A percentile compares a stretch with the other conserved stretches of the same genome.
Evolutionary conservation across 163 green algal genomes (phyloP).

Genomic region (Botryococcus braunii): DNA sequence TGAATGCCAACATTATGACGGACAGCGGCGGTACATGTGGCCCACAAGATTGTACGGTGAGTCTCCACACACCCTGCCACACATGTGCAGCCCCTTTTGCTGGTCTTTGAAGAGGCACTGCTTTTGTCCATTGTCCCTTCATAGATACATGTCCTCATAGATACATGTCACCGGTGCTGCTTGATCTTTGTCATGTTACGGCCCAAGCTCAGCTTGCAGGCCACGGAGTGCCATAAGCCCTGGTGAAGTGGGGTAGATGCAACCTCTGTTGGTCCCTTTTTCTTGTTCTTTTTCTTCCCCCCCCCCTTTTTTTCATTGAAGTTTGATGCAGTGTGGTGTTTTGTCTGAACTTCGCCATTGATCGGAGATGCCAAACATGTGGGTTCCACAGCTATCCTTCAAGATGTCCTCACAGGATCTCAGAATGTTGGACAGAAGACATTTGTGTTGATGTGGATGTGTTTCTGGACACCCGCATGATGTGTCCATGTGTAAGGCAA

Average conservation of each 20-base stretch:
- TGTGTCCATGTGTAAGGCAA: too few relatives aligned
- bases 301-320: too few relatives aligned
- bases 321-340: too few relatives aligned
- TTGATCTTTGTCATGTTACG: neutral
- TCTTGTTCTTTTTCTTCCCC: too few relatives aligned
- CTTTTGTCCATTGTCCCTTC: neutral
- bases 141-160: neutral
- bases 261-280: too few relatives aligned
- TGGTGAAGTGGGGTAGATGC: neutral
- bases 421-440: too few relatives aligned
- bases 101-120: neutral
- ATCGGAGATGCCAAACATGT: too few relatives aligned
- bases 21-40: neutral
- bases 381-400: too few relatives aligned
- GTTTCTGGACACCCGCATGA: too few relatives aligned
- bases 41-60: conserved; percentile 2
- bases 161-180: neutral
- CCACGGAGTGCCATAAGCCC: neutral
- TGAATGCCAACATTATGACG: conserved; percentile 12
- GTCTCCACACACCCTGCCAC: neutral
- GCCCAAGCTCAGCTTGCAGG: neutral
- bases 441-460: too few relatives aligned
- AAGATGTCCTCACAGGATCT: too few relatives aligned
- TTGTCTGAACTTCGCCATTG: too few relatives aligned
- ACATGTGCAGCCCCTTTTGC: neutral